Base-by-base conservation (phyloP, 257 asterid genomes). In the Coffea canephora region DNA sequence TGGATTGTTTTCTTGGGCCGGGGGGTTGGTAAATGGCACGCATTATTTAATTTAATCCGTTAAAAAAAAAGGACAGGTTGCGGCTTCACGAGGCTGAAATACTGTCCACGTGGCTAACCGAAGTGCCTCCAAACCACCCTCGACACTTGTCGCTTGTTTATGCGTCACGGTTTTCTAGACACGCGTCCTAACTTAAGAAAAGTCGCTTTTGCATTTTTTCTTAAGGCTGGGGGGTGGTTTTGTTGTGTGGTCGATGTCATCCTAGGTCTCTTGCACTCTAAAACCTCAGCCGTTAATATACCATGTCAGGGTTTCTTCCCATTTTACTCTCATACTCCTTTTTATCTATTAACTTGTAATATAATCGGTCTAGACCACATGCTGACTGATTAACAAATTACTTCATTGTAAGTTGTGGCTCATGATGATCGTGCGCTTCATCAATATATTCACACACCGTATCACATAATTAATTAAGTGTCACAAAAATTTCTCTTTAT, bases 51-150 rank as follows among this genome's bases (percentile, higher is more conserved):
- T 31, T 31, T 31, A 31, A 31, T 31, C 34, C 34, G 34, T 31
- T 0, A 31, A 70, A 36, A 69, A 52, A 19, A 75, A 71, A 54
- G 12, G 80, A 80, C 83, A 76, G 65, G 73, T 62, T 72, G 79
- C 78, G 79, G 75, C 83, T 77, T 83, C 83, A 72, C 80, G 80
- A 86, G 85, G 87, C 84, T 76, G 78, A 83, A 59, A 49, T 67
- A 59, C 57, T n/a, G 21, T 45, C 84, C 85, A 83, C 82, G 89
- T 83, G 87, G 55, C 82, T 13, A 12, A 13, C 73, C 3, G 21
- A n/a, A n/a, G 36, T 78, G 41, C 64, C 62, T 73, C 49, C 75
- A 48, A 74, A 39, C 45, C 0, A 79, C 11, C 27, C 3, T 23
- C 1, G 75, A 77, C 82, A 81, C 87, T 85, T 81, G 80, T 83